Evolutionary conservation across 2,329 filamentous ascomycete genomes (phyloP), one percentile per base, ranked within the genome.

Genomic region (Emmonsia crescens): DNA sequence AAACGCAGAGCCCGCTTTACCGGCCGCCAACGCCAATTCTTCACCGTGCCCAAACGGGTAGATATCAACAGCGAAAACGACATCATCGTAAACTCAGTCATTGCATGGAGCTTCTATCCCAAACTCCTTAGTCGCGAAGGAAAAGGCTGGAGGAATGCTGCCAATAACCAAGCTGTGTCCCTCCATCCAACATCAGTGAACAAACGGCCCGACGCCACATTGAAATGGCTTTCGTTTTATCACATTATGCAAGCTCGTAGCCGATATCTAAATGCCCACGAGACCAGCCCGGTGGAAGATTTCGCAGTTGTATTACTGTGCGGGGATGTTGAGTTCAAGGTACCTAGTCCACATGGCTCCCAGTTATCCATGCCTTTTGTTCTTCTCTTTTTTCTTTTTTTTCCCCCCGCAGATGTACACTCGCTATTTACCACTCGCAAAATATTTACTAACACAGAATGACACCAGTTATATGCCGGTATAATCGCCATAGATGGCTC

Each of bases 81-180:
- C 67, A 69, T 86, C 0, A 80, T 96, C 29, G 82, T 91, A 5
- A 85, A 87, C 63, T 89, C 91, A 0, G 89, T 96, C 49, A 89
- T 96, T 67, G 89, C 91, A 0, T 96, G 90, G 84, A 92, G 90
- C 59, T 96, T 99, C 77, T 97, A 99, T 70, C 94, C 94, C 0
- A 96, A 96, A 69, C 83, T 99, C 19, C 82, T 97, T 3, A 84
- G 88, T 31, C 85, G 89, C 61, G 92, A 97, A 69, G 85, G 85
- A 57, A 95, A 91, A 77, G 91, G 89, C 14, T 89, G 92, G 81
- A 87, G 92, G 61, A 97, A 96, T 67, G 86, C 96, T 63, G 86
- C 89, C 59, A 97, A 96, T 76, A 96, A 95, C 72, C 93, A 97
- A 74, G 83, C 84, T 52, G 91, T 99, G 67, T 91, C 86, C 62